Evolutionary conservation across 2,329 filamentous ascomycete genomes (phyloP), one percentile per base, ranked within the genome.

Genomic region (Lachnellula hyalina): DNA sequence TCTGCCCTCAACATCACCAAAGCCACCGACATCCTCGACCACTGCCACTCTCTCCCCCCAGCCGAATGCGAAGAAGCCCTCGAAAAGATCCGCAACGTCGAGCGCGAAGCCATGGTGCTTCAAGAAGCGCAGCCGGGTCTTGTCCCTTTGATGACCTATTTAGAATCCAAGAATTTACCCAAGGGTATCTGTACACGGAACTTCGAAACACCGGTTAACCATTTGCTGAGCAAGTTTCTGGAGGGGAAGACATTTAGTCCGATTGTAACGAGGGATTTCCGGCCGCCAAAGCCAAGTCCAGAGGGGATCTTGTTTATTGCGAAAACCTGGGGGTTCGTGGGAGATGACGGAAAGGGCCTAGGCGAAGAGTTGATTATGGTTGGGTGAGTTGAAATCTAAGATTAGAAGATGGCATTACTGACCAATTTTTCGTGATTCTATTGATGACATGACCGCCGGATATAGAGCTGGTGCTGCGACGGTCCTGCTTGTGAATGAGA

Each of bases 131-230:
- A 96, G 70, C 85, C 89, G 0, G 93, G 93, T 1, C 82, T 97
- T 3, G 73, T 79, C 1, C 71, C 78, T 28, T 78, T 99, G 50
- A 96, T 97, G 89, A 74, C 82, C 54, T 96, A 94, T 70, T 83
- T 97, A 17, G 85, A 94, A 66, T 67, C 72, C 6, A 79, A 80
- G 28, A 71, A 73, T 5, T 70, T 96, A 34, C 83, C 76, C 63
- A 94, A 95, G 71, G 93, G 83, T 15, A 91, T 97, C 60, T 96
- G 92, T 74, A 97, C 94, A 2, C 82, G 94, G 67, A 97, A 99
- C 75, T 97, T 96, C 67, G 89, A 93, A 65, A 75, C 81, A 7
- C 90, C 90, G 5, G 89, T 94, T 1, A 73, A 78, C 47, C 86
- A 92, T 70, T 78, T 95, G 3, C 78, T 96, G 3, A 73, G 74